Evolutionary conservation across 495 filamentous ascomycete genomes (phyloP).

Genomic region (Tricharina praecox): DNA sequence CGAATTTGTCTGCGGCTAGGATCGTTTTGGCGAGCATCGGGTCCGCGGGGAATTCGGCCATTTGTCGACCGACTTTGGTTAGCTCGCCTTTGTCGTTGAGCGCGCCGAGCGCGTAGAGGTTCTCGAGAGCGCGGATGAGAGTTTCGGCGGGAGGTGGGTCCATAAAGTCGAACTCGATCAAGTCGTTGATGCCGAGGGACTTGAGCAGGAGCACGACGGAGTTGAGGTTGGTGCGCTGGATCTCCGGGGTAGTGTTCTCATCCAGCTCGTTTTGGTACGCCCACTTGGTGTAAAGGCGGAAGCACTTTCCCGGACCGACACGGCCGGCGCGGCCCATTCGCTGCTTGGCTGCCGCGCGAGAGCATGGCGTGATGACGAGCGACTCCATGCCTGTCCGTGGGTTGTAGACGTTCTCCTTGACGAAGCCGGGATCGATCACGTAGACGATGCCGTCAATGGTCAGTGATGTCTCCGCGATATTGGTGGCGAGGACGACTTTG

Average conservation of each 20-base stretch:
- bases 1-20: constrained; percentile 72
- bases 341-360: constrained; percentile 87
- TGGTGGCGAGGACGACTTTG: constrained; percentile 77
- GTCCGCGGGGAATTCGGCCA: constrained; percentile 93
- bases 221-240: constrained; percentile 78
- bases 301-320: constrained; percentile 85
- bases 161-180: constrained; percentile 93
- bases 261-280: constrained; percentile 89
- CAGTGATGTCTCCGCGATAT: constrained; percentile 77
- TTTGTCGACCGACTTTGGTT: constrained; percentile 82
- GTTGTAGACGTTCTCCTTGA: constrained; percentile 92
- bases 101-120: constrained; percentile 80
- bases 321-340: constrained; percentile 82
- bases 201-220: constrained; percentile 73
- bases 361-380: constrained; percentile 79
- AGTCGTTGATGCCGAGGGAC: constrained; percentile 79
- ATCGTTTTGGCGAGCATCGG: constrained; percentile 85
- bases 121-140: constrained; percentile 76
- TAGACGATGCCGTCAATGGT: constrained; percentile 87
- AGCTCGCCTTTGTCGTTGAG: constrained; percentile 79
- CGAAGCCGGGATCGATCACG: constrained; percentile 81
- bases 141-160: constrained; percentile 84
- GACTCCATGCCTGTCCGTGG: constrained; percentile 83
- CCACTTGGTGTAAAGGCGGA: constrained; percentile 87
- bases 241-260: constrained; percentile 84